Conservation (phyloP, 371 early-diverging fungal species). For the Circinella umbellata region DNA sequence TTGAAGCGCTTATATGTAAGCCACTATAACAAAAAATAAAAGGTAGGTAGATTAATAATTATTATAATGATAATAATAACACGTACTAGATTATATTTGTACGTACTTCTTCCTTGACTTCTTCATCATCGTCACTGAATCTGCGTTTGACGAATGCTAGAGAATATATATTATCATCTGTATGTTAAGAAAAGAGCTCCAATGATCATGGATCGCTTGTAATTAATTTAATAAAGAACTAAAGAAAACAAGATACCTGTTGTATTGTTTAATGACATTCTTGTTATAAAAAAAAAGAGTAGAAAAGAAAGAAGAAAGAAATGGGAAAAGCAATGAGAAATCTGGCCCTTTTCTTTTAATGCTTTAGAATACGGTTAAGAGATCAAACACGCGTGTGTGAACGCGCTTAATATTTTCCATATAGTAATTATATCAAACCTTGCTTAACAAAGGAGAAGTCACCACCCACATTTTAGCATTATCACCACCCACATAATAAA, state of each 20-base stretch:
- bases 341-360: neutral
- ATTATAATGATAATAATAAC: neutral
- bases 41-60: neutral
- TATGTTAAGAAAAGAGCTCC: too few species aligned
- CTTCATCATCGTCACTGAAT: neutral
- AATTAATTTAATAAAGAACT: neutral
- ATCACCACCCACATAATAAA: neutral
- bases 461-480: neutral
- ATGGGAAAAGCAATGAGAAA: neutral
- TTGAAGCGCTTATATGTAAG: neutral
- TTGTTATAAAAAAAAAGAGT: neutral
- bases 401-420: neutral
- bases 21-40: neutral
- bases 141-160: neutral
- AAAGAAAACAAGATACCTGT: neutral
- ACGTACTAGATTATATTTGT: neutral
- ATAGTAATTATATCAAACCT: neutral
- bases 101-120: neutral
- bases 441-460: neutral
- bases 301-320: neutral
- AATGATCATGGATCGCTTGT: too few species aligned
- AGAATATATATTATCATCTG: neutral
- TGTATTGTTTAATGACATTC: neutral
- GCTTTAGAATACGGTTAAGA: neutral
- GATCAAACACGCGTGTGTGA: constrained; percentile 1